Evolutionary conservation across 305 asterid species (phyloP).

Genomic region (Ruellia speciosa): DNA sequence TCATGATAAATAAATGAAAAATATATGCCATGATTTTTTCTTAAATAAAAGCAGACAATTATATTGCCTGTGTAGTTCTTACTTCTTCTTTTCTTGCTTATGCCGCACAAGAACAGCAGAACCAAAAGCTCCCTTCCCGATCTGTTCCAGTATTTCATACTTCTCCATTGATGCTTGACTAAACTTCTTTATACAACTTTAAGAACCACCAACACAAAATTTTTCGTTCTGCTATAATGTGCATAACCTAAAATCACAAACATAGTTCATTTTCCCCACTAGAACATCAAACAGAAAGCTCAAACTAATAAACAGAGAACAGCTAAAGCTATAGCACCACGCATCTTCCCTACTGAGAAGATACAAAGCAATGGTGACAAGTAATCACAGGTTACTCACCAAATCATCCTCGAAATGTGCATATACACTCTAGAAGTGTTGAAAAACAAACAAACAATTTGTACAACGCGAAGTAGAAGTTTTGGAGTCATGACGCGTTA

Average conservation of each 20-base stretch:
- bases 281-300: not conserved
- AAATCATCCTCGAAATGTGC: slow-evolving; percentile 8
- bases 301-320: slow-evolving; percentile 1
- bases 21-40: not conserved
- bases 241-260: slow-evolving; percentile 10
- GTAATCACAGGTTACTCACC: slow-evolving; percentile 11
- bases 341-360: slow-evolving; percentile 6
- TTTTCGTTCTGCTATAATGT: slow-evolving; percentile 21
- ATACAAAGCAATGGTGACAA: slow-evolving; percentile 13
- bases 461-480: slow-evolving; percentile 13
- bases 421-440: slow-evolving; percentile 16
- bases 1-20: slow-evolving; percentile 11
- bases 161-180: slow-evolving; percentile 49
- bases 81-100: slow-evolving; percentile 81
- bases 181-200: slow-evolving; percentile 16
- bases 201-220: slow-evolving; percentile 13
- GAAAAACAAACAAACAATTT: slow-evolving; percentile 20
- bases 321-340: not conserved
- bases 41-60: slow-evolving; percentile 8
- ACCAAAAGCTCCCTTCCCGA: slow-evolving; percentile 93
- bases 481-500: slow-evolving; percentile 16
- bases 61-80: slow-evolving; percentile 24
- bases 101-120: slow-evolving; percentile 85
- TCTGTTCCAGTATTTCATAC: slow-evolving; percentile 81
- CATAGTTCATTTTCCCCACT: not conserved